These are phyloP conservation scores for Ceriops decandra DNA, from an alignment of 345 rosid species.

Conservation along the genomic window DNA sequence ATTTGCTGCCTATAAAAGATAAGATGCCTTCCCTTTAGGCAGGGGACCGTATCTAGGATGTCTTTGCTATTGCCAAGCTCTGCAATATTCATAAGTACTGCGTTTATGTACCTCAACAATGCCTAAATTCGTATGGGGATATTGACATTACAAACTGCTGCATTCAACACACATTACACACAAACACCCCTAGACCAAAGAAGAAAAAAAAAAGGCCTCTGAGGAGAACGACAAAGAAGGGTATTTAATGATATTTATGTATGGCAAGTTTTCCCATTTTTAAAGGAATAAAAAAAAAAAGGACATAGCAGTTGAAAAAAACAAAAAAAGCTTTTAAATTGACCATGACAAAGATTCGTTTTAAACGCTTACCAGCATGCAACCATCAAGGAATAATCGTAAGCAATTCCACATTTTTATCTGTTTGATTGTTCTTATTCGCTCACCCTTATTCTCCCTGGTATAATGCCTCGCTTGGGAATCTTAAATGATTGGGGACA, in stretches of 20 bases:
- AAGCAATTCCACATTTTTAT: background rate
- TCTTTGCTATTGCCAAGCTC: background rate
- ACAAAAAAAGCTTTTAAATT: background rate
- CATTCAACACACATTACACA: background rate
- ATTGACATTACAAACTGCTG: background rate
- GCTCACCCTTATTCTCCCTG: background rate
- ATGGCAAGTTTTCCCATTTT: too few species aligned
- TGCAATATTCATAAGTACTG: background rate
- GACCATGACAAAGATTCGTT: background rate
- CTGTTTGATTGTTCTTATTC: background rate
- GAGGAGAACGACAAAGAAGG: too few species aligned
- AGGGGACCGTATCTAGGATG: background rate
- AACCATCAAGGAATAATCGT: background rate
- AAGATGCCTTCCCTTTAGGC: background rate
- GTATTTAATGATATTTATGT: too few species aligned
- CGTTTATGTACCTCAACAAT: background rate
- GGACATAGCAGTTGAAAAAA: too few species aligned
- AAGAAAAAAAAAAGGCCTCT: background rate
- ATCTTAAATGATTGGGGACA: background rate
- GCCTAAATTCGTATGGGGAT: background rate
- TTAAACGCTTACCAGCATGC: background rate
- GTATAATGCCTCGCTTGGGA: background rate
- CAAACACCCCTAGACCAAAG: background rate
- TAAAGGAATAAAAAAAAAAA: too few species aligned
- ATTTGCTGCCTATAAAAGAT: background rate